Conservation (phyloP, 345 rosid species). For the Euphorbia lathyris region DNA sequence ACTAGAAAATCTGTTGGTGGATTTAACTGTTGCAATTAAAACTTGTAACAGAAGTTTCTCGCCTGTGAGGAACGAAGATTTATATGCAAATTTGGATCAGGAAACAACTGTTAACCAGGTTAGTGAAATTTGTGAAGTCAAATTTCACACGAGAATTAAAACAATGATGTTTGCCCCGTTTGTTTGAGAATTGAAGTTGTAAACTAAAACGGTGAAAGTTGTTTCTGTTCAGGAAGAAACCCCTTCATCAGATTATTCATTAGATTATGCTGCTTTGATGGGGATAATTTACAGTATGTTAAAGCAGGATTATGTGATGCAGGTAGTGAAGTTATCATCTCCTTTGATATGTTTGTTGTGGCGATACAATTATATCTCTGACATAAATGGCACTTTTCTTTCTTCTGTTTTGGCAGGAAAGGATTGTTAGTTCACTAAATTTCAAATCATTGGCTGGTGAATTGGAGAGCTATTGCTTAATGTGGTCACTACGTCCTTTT, state of each 20-base stretch:
- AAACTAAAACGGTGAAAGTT: background rate
- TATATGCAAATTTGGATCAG: constrained; percentile 22
- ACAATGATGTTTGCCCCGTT: background rate
- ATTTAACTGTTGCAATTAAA: constrained; percentile 38
- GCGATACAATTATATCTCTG: background rate
- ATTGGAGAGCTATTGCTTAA: constrained; percentile 56
- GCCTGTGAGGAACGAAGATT: constrained; percentile 25
- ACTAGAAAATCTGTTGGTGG: constrained; percentile 46
- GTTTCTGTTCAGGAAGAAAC: constrained; percentile 29
- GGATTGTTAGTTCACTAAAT: constrained; percentile 54
- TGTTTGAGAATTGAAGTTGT: background rate
- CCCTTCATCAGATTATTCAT: constrained; percentile 21
- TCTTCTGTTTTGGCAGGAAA: constrained; percentile 49
- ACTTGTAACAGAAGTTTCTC: constrained; percentile 30
- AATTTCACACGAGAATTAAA: background rate
- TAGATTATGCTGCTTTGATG: constrained; percentile 49
- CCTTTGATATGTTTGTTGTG: background rate
- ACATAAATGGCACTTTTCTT: background rate
- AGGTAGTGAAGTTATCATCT: constrained; percentile 37
- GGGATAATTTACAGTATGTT: constrained; percentile 66
- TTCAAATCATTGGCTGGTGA: constrained; percentile 54
- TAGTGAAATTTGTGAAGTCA: background rate
- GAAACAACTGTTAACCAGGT: constrained; percentile 44
- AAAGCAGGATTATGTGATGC: constrained; percentile 75
- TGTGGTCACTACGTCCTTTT: constrained; percentile 86